phyloP scores from a whole-genome alignment of 208 protist genomes.

The Wallacemonas collosoma region DNA sequence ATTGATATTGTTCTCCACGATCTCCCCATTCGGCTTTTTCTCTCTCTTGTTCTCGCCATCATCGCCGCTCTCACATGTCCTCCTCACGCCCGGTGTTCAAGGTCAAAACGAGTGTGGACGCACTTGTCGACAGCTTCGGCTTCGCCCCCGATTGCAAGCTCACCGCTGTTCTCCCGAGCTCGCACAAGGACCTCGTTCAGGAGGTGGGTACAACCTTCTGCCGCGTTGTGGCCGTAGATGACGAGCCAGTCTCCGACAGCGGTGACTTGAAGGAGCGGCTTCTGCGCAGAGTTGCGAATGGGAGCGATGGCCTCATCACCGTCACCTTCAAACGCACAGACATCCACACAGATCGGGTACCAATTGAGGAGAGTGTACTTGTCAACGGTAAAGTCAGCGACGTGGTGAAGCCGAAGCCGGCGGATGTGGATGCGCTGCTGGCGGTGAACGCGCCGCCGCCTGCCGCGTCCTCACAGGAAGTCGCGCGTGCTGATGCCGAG shows the following conservation, averaged over 20 bases:
- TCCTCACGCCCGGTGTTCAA: constrained; percentile 6
- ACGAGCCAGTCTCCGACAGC: constrained; percentile 43
- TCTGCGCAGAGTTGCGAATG: constrained; percentile 18
- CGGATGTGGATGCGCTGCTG: constrained; percentile 38
- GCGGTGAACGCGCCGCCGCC: constrained; percentile 34
- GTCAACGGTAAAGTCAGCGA: constrained; percentile 48
- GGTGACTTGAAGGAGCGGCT: constrained; percentile 59
- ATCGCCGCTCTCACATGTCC: not conserved
- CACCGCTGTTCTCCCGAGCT: constrained; percentile 29
- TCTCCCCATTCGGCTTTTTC: not conserved
- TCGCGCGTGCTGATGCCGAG: constrained; percentile 26
- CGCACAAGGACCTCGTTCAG: constrained; percentile 23
- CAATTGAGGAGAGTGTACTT: constrained; percentile 64
- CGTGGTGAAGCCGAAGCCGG: constrained; percentile 26
- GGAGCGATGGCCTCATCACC: constrained; percentile 22
- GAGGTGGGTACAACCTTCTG: constrained; percentile 33
- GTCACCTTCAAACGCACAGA: constrained; percentile 49
- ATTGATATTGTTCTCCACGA: not conserved
- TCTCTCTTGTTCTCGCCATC: not conserved
- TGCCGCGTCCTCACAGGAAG: constrained; percentile 12
- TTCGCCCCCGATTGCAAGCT: constrained; percentile 74
- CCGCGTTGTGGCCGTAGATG: constrained; percentile 58
- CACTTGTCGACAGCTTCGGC: constrained; percentile 45
- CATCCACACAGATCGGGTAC: constrained; percentile 27
- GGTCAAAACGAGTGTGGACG: constrained; percentile 49